Evolutionary conservation across 2,329 filamentous ascomycete species (phyloP).

Genomic region (Trichoderma koningiopsis): DNA sequence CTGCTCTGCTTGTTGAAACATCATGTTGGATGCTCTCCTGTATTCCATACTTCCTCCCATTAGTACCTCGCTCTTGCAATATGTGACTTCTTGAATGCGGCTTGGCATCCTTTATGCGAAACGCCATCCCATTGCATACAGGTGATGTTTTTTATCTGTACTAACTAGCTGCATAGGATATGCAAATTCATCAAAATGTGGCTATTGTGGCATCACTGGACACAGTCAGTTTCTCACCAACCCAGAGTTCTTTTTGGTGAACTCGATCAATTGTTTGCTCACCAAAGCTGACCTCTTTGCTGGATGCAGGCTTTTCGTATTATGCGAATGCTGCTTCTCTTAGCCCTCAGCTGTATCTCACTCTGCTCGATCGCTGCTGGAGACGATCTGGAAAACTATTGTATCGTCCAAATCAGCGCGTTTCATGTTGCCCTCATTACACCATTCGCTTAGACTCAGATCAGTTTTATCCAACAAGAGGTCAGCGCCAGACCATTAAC

Average conservation of each 20-base stretch:
- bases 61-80: neutral
- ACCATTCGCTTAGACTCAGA: constrained; percentile 72
- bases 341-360: constrained; percentile 69
- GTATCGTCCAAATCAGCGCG: constrained; percentile 75
- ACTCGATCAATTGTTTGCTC: neutral
- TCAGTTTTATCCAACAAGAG: constrained; percentile 65
- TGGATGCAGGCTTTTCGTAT: constrained; percentile 69
- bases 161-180: constrained; percentile 45
- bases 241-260: neutral
- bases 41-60: neutral
- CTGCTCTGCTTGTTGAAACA: neutral
- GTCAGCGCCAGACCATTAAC: constrained; percentile 76
- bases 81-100: neutral
- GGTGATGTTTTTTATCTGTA: neutral
- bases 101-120: neutral
- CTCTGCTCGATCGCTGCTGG: constrained; percentile 74
- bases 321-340: constrained; percentile 66
- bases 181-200: constrained; percentile 54
- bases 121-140: neutral
- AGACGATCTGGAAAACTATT: constrained; percentile 71
- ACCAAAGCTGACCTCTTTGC: neutral
- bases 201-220: constrained; percentile 53
- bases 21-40: neutral
- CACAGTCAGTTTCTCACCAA: constrained; percentile 54
- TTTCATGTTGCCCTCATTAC: constrained; percentile 91